Evolutionary conservation across 306 rosid species (phyloP).

Genomic region (Gillenia trifoliata): DNA sequence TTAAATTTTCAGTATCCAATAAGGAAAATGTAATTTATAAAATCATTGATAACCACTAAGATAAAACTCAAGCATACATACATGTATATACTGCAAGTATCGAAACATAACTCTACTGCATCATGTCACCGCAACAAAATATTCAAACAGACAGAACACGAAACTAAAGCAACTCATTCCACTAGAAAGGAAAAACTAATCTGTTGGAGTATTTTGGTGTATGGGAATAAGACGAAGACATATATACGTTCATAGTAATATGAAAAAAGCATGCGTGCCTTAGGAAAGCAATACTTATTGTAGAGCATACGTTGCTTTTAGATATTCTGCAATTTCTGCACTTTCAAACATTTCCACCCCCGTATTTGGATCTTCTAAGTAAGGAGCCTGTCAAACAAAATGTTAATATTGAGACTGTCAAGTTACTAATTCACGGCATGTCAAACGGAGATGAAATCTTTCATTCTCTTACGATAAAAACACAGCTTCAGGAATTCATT

Average conservation of each 20-base stretch:
- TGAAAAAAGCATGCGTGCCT: slow-evolving; percentile 10
- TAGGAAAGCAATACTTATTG: slow-evolving; percentile 15
- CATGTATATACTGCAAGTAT: neutral
- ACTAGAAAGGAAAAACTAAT: slow-evolving; percentile 9
- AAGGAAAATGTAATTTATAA: neutral
- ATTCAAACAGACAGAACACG: neutral
- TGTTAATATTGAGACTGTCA: slow-evolving; percentile 2
- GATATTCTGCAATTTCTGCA: slow-evolving; percentile 85
- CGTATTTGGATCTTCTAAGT: slow-evolving; percentile 90
- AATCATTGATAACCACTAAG: too few species aligned
- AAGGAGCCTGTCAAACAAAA: slow-evolving; percentile 65
- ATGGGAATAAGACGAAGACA: slow-evolving; percentile 9
- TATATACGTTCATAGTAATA: slow-evolving; percentile 3
- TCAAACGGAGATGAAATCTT: slow-evolving; percentile 11
- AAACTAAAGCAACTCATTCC: slow-evolving; percentile 3
- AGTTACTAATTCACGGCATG: slow-evolving; percentile 8
- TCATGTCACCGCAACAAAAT: neutral
- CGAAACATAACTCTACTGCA: neutral
- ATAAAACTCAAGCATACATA: neutral
- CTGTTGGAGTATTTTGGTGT: neutral
- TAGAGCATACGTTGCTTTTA: slow-evolving; percentile 77
- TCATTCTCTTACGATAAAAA: neutral
- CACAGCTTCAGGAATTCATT: neutral
- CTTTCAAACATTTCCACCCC: slow-evolving; percentile 94
- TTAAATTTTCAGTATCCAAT: neutral